Base-by-base conservation (phyloP, 192 early-diverging fungal genomes). In the Coemansia sp. region DNA sequence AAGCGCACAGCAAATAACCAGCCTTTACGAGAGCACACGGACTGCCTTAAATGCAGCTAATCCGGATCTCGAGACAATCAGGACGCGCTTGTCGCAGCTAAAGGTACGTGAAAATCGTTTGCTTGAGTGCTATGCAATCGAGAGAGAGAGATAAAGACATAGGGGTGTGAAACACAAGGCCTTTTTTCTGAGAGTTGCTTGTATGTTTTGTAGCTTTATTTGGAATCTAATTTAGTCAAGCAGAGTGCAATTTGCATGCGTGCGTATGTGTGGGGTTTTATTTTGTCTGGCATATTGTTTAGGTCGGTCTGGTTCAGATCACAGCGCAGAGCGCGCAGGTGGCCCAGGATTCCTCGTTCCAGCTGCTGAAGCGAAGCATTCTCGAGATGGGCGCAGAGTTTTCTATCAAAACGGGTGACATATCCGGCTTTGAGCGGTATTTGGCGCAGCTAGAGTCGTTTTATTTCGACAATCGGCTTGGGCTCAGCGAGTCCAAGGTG, bases 401-500 rank as follows among this genome's bases (percentile, higher is more conserved):
- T 75, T 93, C 91, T 69, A 88, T 97, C 64, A 89, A 89, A 55
- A 85, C 86, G 12, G 88, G 92, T 68, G 92, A 99, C 60, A 93
- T 97, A 73, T 85, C 90, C 17, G 86, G 91, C n/a, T 99, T 99
- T 74, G 96, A 97, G 77, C 87, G 95, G 68, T 97, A 96, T 68
- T 89, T 96, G 68, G 86, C 91, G 16, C 96, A 99, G 80, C 89
- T 97, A 36, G 88, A 93, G 72, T 85, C 88, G 22, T 96, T 91
- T 74, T 96, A 97, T 69, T 88, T 87, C 54, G 94, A 94, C 60
- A 63, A 29, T 60, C 84, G 75, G 61, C 48, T 70, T 22, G 58
- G 57, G 4, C 85, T 96, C 25, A 89, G 86, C 49, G 84, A 87
- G 61, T 97, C 95, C 7, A 83, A 87, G 48, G 80, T 92, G 72